phyloP scores from a whole-genome alignment of 75 land plant species.

The Azolla pinnata region DNA sequence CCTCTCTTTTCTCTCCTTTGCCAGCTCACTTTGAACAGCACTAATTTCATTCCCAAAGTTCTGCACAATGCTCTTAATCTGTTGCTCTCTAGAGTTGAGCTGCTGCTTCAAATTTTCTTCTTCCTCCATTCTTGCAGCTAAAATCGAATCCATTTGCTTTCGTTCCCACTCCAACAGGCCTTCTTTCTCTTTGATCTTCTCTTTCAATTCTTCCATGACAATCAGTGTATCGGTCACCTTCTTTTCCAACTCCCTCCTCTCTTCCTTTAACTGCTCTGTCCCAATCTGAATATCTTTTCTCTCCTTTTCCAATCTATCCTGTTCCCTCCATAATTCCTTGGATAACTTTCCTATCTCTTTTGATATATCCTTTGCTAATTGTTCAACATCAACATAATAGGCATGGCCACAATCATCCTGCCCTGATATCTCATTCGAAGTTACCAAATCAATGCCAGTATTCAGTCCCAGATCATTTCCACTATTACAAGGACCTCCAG shows the following conservation, averaged over 20 bases:
- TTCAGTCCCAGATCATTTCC: conserved; percentile 12
- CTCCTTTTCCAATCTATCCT: conserved; percentile 1
- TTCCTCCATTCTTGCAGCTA: conserved; percentile 13
- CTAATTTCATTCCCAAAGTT: conserved; percentile 21
- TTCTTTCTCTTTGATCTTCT: conserved; percentile 11
- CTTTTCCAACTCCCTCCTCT: conserved; percentile 14
- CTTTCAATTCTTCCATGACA: conserved; percentile 14
- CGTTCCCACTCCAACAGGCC: conserved; percentile 17
- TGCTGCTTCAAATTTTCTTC: conserved; percentile 14
- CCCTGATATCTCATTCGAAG: too few species aligned
- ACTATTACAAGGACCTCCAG: conserved; percentile 5
- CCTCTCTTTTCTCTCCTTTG: conserved; percentile 26
- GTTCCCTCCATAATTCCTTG: conserved; percentile 1
- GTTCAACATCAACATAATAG: background rate
- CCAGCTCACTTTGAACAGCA: conserved; percentile 17
- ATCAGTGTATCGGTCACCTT: conserved; percentile 12
- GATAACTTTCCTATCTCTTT: conserved; percentile 5
- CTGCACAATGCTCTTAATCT: conserved; percentile 13
- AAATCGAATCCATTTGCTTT: conserved; percentile 17
- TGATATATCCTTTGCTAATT: background rate
- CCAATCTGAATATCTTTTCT: background rate
- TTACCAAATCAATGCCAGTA: too few species aligned
- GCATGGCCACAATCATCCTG: background rate
- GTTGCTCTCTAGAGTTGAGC: conserved; percentile 16
- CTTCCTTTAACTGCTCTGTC: conserved; percentile 10